Base-by-base conservation (phyloP, 352 stramenopile genomes). In the Phytophthora chlamydospora region DNA sequence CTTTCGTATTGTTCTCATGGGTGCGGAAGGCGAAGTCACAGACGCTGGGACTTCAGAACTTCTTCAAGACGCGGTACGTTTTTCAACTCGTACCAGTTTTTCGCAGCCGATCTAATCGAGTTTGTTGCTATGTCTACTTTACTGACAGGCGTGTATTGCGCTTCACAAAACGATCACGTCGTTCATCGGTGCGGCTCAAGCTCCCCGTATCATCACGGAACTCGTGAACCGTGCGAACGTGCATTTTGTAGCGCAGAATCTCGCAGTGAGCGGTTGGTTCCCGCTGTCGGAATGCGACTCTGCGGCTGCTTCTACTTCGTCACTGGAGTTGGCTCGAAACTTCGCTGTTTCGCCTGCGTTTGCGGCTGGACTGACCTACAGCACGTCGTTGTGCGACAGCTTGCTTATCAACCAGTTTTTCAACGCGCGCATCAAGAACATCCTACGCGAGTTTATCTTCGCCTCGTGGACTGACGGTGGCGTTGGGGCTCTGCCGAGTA, bases 361-460 rank as follows among this genome's bases (percentile, higher is more conserved):
- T 46, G 82, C 83, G 0, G 88, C 85, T 14, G 85, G 85, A 2
- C 70, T 94, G 29, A 85, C 85, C 27, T 94, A 91, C 80, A 93
- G 83, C 73, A 90, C 82, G 3, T 94, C 85, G 12, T 67, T 94
- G 13, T 94, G 85, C 34, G 85, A 94, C 58, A 93, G 79, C 21
- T 56, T 94, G 14, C 84, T 94, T 49, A 91, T 94, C 72, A 94
- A 94, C 64, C 83, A 93, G 62, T 93, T 89, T 53, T 94, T 93
- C 66, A 94, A 93, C 48, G 66, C 76, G 39, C 87, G 88, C 56
- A 91, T 93, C 78, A 94, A 91, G 62, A 90, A 83, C 52, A 93
- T 94, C 53, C 43, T 94, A 35, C 77, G 84, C 41, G 85, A 92
- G 51, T 91, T 94, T 47, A 90, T 94, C 59, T 94, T 91, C n/a